These are phyloP conservation scores for Spizellomyces punctatus DNA, from an alignment of 192 early-diverging fungal genomes.

Conservation along the genomic window DNA sequence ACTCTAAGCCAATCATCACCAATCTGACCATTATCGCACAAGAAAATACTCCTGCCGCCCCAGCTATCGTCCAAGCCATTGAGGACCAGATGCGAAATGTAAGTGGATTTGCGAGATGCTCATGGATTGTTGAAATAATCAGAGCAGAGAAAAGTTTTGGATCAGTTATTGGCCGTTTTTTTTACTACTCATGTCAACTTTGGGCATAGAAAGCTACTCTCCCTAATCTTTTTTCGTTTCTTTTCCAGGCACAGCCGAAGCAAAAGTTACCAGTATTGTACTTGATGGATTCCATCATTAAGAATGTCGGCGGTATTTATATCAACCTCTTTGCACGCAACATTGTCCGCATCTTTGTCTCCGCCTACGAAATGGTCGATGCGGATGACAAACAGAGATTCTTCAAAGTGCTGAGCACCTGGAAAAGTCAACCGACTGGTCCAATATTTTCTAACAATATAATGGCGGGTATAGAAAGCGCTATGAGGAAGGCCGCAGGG, in stretches of 20 bases:
- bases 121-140: too few species aligned
- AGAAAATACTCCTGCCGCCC: constrained; percentile 66
- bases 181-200: background rate
- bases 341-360: constrained; percentile 73
- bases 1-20: constrained; percentile 91
- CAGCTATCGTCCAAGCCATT: constrained; percentile 78
- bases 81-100: constrained; percentile 60
- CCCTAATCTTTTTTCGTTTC: background rate
- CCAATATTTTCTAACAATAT: constrained; percentile 63
- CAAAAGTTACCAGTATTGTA: constrained; percentile 90
- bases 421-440: constrained; percentile 70
- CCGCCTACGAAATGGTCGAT: constrained; percentile 75
- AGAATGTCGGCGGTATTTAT: constrained; percentile 87
- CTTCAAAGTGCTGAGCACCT: constrained; percentile 77
- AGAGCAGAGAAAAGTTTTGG: background rate
- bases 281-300: constrained; percentile 93
- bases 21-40: constrained; percentile 84
- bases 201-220: too few species aligned
- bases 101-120: constrained; percentile 20
- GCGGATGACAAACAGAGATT: constrained; percentile 67
- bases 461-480: constrained; percentile 54
- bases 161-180: background rate
- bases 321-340: constrained; percentile 69
- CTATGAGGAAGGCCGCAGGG: constrained; percentile 31
- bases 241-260: constrained; percentile 63